Evolutionary conservation across 352 stramenopile species (phyloP), one percentile per base, ranked within the genome.

Genomic region (Phytophthora megakarya): DNA sequence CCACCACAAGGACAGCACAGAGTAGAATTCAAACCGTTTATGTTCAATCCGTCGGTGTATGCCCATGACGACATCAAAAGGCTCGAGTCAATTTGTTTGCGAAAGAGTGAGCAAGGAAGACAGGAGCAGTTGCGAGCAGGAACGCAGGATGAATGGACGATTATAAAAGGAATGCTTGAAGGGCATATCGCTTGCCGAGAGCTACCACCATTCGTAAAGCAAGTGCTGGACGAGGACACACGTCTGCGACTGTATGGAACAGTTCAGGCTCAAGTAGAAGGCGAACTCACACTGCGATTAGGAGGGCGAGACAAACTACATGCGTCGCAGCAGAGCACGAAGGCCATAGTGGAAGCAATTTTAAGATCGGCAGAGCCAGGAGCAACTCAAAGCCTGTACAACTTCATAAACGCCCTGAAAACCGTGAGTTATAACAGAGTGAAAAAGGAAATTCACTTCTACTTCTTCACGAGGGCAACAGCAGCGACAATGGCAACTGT

Each of bases 261-360:
- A 13, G 40, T 44, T 19, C 30, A 54, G 7, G 47, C 28, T 10
- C 30, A 54, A 33, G 47, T 54, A 9, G 47, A 54, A 32, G 47
- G 28, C 13, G 18, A 44, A 54, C 26, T 54, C 3, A 19, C 42
- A 48, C 26, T 32, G 26, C 26, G 26, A 10, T 9, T 32, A 5
- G 9, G 26, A 32, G 26, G 9, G 19, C 6, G 25, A 21, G 42
- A 48, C 19, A 0, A n/a, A 3, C 3, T 25, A 19, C 21, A 25
- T 10, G 42, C 3, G 19, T 7, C 28, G 2, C 4, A 30, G 5
- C 7, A 48, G 42, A 16, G 1, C 3, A 26, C 19, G 9, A 48
- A 48, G 18, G 42, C 42, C 3, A 48, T 26, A 19, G 28, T 25
- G 10, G 22, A 48, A 25, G 5, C 9, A 11, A 48, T 32, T 19